These are phyloP conservation scores for Solidago caesia DNA, from an alignment of 129 eudicot species.

Conservation along the genomic window DNA sequence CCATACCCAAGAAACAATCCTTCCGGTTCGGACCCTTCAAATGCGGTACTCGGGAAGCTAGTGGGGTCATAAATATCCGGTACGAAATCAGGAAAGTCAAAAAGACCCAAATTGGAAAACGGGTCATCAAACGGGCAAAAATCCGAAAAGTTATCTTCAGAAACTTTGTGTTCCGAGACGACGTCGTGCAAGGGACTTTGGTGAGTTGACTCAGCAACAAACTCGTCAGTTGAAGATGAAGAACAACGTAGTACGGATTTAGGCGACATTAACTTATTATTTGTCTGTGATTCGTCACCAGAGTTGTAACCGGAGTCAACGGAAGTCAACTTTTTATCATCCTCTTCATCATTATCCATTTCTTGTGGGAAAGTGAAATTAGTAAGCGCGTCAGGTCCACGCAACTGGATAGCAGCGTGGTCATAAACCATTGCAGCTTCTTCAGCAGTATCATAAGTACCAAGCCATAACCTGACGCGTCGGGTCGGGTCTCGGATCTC, in stretches of 20 bases:
- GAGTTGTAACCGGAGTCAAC: slow-evolving; percentile 50
- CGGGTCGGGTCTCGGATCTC: slow-evolving; percentile 88
- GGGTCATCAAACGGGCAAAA: slow-evolving; percentile 36
- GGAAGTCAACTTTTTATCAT: slow-evolving; percentile 19
- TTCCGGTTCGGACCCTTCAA: slow-evolving; percentile 28
- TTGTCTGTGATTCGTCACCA: slow-evolving; percentile 50
- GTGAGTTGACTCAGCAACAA: slow-evolving; percentile 41
- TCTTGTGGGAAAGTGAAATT: slow-evolving; percentile 58
- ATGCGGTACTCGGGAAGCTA: slow-evolving; percentile 25
- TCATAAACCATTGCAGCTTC: slow-evolving; percentile 99
- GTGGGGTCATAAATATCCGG: slow-evolving; percentile 54
- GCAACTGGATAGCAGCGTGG: slow-evolving; percentile 92
- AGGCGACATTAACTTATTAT: slow-evolving; percentile 42
- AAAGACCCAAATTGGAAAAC: slow-evolving; percentile 37
- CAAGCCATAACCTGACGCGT: slow-evolving; percentile 86
- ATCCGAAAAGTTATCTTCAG: slow-evolving; percentile 28
- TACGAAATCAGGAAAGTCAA: slow-evolving; percentile 42
- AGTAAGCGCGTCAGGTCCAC: slow-evolving; percentile 94
- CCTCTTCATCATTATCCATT: not conserved
- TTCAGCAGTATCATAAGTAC: slow-evolving; percentile 97
- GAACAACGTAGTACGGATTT: slow-evolving; percentile 62
- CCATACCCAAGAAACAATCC: slow-evolving; percentile 24
- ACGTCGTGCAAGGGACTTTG: slow-evolving; percentile 23
- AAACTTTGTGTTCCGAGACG: slow-evolving; percentile 9
- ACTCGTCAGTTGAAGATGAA: slow-evolving; percentile 31